Percentiles rank a stretch among this genome's conserved stretches.
phyloP scores from a whole-genome alignment of 108 stramenopile genomes.

The Bacterosira constricta region DNA sequence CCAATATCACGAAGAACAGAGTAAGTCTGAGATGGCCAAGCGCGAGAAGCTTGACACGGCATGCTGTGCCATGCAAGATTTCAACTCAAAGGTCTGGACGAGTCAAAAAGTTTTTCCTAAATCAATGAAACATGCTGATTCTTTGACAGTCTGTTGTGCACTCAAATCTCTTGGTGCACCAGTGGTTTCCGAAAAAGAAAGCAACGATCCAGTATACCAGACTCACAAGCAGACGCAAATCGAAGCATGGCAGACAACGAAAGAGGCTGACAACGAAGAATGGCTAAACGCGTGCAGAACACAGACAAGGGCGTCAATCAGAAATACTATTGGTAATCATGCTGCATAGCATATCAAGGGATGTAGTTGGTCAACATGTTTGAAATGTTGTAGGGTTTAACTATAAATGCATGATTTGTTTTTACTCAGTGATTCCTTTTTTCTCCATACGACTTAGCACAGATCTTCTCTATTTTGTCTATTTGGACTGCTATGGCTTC shows the following conservation, averaged over 20 bases:
- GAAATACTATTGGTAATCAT: too few relatives aligned
- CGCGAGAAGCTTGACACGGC: slow-evolving; percentile 24
- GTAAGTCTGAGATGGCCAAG: slow-evolving; percentile 6
- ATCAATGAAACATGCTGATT: background rate
- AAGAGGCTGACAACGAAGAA: slow-evolving; percentile 5
- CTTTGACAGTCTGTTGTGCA: slow-evolving; percentile 29
- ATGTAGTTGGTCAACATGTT: too few relatives aligned
- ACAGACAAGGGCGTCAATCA: too few relatives aligned
- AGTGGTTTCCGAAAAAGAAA: background rate
- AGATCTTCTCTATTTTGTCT: too few relatives aligned
- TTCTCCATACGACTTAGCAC: too few relatives aligned
- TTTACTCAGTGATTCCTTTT: too few relatives aligned
- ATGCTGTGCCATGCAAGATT: slow-evolving; percentile 31
- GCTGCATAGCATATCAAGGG: too few relatives aligned
- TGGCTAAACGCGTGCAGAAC: slow-evolving; percentile 45
- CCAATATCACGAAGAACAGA: slow-evolving; percentile 27
- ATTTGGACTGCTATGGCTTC: too few relatives aligned
- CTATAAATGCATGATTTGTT: too few relatives aligned
- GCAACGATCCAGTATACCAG: slow-evolving; percentile 12
- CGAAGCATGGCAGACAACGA: slow-evolving; percentile 40
- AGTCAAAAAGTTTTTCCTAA: slow-evolving; percentile 12
- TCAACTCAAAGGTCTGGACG: slow-evolving; percentile 22
- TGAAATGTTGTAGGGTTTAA: too few relatives aligned
- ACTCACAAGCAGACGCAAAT: slow-evolving; percentile 13
- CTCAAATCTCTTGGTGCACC: background rate